Evolutionary conservation across 2,329 filamentous ascomycete species (phyloP).

Genomic region (Acephala macrosclerotiorum): DNA sequence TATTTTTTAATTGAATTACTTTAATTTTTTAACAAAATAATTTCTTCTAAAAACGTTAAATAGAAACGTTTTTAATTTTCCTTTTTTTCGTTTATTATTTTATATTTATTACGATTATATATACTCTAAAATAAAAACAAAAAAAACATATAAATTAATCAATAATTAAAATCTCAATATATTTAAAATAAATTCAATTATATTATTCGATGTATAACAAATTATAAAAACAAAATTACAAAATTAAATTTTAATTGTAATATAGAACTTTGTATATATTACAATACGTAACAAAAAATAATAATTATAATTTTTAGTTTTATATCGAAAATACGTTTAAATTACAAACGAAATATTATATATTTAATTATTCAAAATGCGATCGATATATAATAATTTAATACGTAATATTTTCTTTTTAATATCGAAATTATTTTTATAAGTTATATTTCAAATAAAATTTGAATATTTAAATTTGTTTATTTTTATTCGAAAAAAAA

Average conservation of each 20-base stretch:
- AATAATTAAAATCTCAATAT: constrained; percentile 13
- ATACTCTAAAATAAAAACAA: constrained; percentile 13
- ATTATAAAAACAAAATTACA: constrained; percentile 13
- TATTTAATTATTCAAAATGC: neutral
- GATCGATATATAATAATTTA: constrained; percentile 8
- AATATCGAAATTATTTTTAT: constrained; percentile 10
- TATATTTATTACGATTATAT: constrained; percentile 11
- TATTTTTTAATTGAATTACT: constrained; percentile 10
- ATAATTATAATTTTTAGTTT: constrained; percentile 8
- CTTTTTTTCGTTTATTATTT: constrained; percentile 11
- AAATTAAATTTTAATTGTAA: constrained; percentile 13
- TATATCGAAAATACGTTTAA: constrained; percentile 10
- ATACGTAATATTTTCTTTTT: constrained; percentile 12
- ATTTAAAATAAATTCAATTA: constrained; percentile 10
- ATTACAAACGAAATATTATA: constrained; percentile 4
- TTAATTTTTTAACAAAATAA: neutral
- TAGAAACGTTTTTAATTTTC: constrained; percentile 9
- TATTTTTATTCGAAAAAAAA: constrained; percentile 4
- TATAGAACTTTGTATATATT: constrained; percentile 11
- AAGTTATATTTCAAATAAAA: constrained; percentile 1
- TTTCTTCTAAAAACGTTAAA: constrained; percentile 9
- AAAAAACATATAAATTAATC: constrained; percentile 13
- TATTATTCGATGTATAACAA: constrained; percentile 12
- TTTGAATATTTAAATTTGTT: constrained; percentile 4
- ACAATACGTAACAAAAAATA: constrained; percentile 12